These are phyloP conservation scores for Candida koratica DNA, from an alignment of 805 yeast species.

Conservation along the genomic window DNA sequence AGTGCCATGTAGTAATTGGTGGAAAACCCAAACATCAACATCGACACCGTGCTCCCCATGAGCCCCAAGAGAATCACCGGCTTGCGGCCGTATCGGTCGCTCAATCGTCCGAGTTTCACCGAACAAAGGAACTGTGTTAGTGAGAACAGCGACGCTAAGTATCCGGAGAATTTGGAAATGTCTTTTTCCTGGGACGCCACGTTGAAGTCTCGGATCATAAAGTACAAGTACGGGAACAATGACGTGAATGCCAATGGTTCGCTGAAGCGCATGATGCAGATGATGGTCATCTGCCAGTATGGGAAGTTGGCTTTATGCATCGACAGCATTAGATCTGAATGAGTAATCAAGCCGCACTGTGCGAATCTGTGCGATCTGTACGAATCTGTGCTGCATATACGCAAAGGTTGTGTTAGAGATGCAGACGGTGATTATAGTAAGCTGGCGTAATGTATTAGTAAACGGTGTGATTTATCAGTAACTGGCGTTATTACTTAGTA, in stretches of 20 bases:
- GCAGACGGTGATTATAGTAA: no score
- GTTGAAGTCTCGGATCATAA: slow-evolving; percentile 57
- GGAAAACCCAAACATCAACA: slow-evolving; percentile 52
- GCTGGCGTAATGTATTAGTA: no score
- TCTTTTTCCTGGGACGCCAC: slow-evolving; percentile 46
- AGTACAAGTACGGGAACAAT: slow-evolving; percentile 59
- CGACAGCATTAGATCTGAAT: slow-evolving; percentile 5
- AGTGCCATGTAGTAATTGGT: slow-evolving; percentile 51
- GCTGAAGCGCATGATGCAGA: slow-evolving; percentile 46
- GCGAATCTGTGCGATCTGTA: no score
- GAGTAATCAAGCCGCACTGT: slow-evolving; percentile 7
- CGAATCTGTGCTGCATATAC: no score
- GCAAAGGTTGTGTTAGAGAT: no score
- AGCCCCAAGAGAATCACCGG: slow-evolving; percentile 50
- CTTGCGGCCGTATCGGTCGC: slow-evolving; percentile 58
- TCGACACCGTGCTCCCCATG: slow-evolving; percentile 46
- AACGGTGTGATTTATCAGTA: no score
- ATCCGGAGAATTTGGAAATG: slow-evolving; percentile 59
- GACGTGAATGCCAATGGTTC: slow-evolving; percentile 66
- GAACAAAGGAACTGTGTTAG: slow-evolving; percentile 55
- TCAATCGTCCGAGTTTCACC: slow-evolving; percentile 55
- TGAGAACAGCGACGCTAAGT: slow-evolving; percentile 57
- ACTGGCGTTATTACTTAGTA: no score
- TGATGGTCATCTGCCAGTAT: slow-evolving; percentile 41
- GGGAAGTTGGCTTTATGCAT: slow-evolving; percentile 43